Evolutionary conservation across 805 yeast genomes (phyloP), one percentile per base, ranked within the genome.

Genomic region (Yamadazyma takamatsuzukensis): DNA sequence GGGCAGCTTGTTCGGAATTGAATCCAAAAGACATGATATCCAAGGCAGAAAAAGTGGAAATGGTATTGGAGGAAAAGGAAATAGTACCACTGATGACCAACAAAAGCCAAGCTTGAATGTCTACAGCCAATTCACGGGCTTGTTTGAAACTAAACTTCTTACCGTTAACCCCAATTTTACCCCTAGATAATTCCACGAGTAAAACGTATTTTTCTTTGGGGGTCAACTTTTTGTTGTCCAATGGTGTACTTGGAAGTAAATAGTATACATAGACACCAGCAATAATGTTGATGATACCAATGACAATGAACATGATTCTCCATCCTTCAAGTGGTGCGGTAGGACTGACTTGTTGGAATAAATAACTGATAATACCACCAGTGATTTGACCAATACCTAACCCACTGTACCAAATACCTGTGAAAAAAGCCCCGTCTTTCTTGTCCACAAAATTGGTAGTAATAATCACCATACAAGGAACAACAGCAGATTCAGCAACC

Each of bases 361-460:
- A 30, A 32, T 33, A 49, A 22, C 49, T 45, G 23, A 49, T 31
- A 14, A 49, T 24, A 13, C 47, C 51, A 9, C 54, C 54, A 17
- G 41, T 13, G 4, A 49, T 45, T 28, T 48, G 50, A 22, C 50
- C 54, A 15, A 48, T 28, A 2, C 53, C 54, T 27, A 46, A 32
- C 9, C 53, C 49, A 33, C 41, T 37, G 25, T 45, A 49, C 56
- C 58, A 51, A 15, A 45, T 25, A 4, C 53, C 53, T 2, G 55
- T 49, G 15, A 51, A 33, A 12, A 53, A 40, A 27, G 51, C 50
- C 16, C 33, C 41, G 36, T 51, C 56, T 18, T 27, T 30, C 18
- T 37, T 37, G 16, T 39, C 47, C 32, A 48, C 51, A 48, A 49
- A 53, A 35, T 49, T 52, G 24, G 49, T 32, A 15, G 56, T 51